Percentiles rank a stretch among this genome's conserved stretches.
phyloP scores from a whole-genome alignment of 345 rosid genomes.

The Citrus mangshanensis region DNA sequence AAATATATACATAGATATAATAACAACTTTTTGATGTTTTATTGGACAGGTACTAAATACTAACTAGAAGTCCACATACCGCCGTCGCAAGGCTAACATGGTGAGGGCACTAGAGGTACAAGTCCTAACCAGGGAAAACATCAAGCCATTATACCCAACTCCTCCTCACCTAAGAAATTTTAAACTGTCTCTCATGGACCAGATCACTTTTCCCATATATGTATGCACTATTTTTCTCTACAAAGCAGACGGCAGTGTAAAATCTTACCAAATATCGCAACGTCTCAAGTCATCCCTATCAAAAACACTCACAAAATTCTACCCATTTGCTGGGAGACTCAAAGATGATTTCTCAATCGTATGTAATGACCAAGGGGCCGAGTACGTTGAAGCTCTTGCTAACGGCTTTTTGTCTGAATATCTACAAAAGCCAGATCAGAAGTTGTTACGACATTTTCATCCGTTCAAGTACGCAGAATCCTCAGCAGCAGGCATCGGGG shows the following conservation, averaged over 20 bases:
- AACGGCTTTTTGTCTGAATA: not conserved
- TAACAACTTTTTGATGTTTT: no score
- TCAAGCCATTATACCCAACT: not conserved
- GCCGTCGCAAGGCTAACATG: not conserved
- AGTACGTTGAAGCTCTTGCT: slow-evolving; percentile 22
- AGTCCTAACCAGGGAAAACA: not conserved
- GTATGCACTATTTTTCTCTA: not conserved
- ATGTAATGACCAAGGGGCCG: not conserved
- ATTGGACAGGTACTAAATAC: not conserved
- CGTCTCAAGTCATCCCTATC: slow-evolving; percentile 21
- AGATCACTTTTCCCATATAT: no score
- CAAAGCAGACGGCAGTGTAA: not conserved
- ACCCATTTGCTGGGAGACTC: slow-evolving; percentile 21
- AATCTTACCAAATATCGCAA: not conserved
- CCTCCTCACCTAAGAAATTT: not conserved
- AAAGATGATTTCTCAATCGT: not conserved
- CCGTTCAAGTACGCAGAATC: slow-evolving; percentile 10
- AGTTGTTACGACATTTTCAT: slow-evolving; percentile 10
- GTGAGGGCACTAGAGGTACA: not conserved
- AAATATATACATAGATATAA: no score
- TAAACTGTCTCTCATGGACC: no score
- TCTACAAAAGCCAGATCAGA: slow-evolving; percentile 11
- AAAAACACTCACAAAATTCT: slow-evolving; percentile 9
- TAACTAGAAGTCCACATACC: no score
- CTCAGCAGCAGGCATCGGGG: not conserved